Evolutionary conservation across 352 stramenopile species (phyloP).

Genomic region (Globisporangium megalacanthum): DNA sequence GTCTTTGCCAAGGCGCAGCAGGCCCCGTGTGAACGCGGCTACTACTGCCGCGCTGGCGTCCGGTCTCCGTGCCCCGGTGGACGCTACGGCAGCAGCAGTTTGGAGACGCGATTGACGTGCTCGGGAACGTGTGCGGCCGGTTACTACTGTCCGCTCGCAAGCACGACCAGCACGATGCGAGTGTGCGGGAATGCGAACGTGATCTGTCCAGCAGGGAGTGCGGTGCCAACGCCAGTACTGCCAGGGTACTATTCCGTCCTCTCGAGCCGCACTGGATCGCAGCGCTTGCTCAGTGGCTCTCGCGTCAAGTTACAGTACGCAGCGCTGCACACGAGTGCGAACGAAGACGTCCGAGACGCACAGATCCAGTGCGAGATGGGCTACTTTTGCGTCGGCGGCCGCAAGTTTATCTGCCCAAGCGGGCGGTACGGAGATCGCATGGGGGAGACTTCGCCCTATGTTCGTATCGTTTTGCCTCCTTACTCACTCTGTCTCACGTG

Average conservation of each 20-base stretch:
- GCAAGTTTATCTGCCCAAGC: slow-evolving; percentile 47
- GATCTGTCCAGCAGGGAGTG: slow-evolving; percentile 63
- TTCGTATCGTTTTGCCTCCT: not conserved
- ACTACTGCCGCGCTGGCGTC: slow-evolving; percentile 45
- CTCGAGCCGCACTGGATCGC: not conserved
- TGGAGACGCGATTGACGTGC: slow-evolving; percentile 35
- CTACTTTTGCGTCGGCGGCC: slow-evolving; percentile 56
- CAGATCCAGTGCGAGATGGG: slow-evolving; percentile 60
- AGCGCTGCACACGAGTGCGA: slow-evolving; percentile 16
- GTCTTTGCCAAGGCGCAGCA: slow-evolving; percentile 39
- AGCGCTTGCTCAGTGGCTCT: not conserved
- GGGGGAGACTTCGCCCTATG: slow-evolving; percentile 32
- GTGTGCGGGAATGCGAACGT: slow-evolving; percentile 33
- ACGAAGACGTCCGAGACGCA: slow-evolving; percentile 29
- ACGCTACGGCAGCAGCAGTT: slow-evolving; percentile 20
- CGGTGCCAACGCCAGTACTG: slow-evolving; percentile 39
- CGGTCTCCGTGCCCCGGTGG: slow-evolving; percentile 52
- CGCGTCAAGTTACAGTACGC: slow-evolving; percentile 2
- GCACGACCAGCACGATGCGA: slow-evolving; percentile 29
- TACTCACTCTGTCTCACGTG: not conserved
- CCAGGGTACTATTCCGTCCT: slow-evolving; percentile 61
- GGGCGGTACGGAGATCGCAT: slow-evolving; percentile 44
- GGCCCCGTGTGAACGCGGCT: slow-evolving; percentile 55
- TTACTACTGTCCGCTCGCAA: slow-evolving; percentile 61
- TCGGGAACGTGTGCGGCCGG: slow-evolving; percentile 38